Evolutionary conservation across 352 stramenopile species (phyloP).

Genomic region (Phytophthora citrophthora): DNA sequence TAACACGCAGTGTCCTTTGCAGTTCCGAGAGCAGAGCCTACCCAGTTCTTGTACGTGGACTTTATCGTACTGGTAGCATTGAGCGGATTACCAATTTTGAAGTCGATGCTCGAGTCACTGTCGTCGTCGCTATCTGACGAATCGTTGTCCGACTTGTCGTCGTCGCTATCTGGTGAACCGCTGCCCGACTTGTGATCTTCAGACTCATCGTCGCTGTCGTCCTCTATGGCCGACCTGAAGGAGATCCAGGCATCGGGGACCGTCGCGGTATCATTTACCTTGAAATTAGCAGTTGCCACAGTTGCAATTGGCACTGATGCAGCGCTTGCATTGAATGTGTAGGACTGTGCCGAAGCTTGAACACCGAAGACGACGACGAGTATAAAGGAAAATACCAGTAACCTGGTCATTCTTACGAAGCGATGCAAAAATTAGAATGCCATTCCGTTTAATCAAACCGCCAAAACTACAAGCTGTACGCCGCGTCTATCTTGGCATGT

Average conservation of each 20-base stretch:
- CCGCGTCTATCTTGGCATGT: constrained; percentile 22
- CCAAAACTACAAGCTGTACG: constrained; percentile 8
- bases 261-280: constrained; percentile 7
- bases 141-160: constrained; percentile 3
- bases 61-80: constrained; percentile 35
- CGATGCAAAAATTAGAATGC: constrained; percentile 33
- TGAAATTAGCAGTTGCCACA: constrained; percentile 15
- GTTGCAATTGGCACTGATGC: constrained; percentile 19
- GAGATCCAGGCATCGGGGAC: not conserved
- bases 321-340: constrained; percentile 25
- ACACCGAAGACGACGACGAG: constrained; percentile 7
- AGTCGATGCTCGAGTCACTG: not conserved
- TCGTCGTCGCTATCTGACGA: not conserved
- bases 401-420: constrained; percentile 22
- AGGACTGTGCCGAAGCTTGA: constrained; percentile 21
- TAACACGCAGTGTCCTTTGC: constrained; percentile 39
- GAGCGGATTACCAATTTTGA: constrained; percentile 16
- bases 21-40: constrained; percentile 25
- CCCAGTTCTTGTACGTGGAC: constrained; percentile 45
- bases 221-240: constrained; percentile 1
- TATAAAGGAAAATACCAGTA: constrained; percentile 11
- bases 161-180: constrained; percentile 14
- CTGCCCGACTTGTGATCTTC: constrained; percentile 9
- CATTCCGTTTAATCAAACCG: constrained; percentile 19
- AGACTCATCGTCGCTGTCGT: constrained; percentile 29